These are phyloP conservation scores for Dipodascus geniculatus DNA, from an alignment of 805 yeast genomes.

Conservation along the genomic window DNA sequence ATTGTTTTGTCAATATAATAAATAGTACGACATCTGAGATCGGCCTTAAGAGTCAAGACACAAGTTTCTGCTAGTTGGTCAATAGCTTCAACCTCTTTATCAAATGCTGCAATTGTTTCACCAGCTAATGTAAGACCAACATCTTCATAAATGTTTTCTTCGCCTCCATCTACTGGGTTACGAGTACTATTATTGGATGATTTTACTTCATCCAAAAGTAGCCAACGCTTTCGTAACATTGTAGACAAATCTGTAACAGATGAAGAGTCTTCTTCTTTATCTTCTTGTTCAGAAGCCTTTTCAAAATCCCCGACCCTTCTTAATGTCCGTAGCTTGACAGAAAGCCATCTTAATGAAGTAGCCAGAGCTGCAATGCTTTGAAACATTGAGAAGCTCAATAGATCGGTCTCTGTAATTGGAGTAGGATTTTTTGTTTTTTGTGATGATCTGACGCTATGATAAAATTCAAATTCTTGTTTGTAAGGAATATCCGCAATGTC, in stretches of 20 bases:
- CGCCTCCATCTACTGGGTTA: background rate
- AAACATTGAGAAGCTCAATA: slow-evolving; percentile 42
- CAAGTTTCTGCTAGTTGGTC: slow-evolving; percentile 17
- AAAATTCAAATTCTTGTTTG: slow-evolving; percentile 15
- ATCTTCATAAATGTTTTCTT: slow-evolving; percentile 5
- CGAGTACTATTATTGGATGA: slow-evolving; percentile 4
- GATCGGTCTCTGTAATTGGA: slow-evolving; percentile 34
- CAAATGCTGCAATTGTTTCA: slow-evolving; percentile 19
- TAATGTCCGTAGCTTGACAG: slow-evolving; percentile 48
- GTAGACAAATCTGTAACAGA: slow-evolving; percentile 7
- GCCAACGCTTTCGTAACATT: slow-evolving; percentile 22
- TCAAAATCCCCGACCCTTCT: slow-evolving; percentile 27
- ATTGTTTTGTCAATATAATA: slow-evolving; percentile 41
- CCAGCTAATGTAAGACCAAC: slow-evolving; percentile 16
- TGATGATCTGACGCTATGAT: slow-evolving; percentile 12
- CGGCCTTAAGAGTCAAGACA: slow-evolving; percentile 41
- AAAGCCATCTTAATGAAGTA: slow-evolving; percentile 43
- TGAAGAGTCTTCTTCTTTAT: slow-evolving; percentile 4
- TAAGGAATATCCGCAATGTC: slow-evolving; percentile 2
- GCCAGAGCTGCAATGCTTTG: slow-evolving; percentile 41
- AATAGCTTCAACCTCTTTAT: slow-evolving; percentile 17
- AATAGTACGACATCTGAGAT: slow-evolving; percentile 41
- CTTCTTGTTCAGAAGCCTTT: slow-evolving; percentile 6
- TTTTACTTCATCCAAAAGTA: slow-evolving; percentile 18
- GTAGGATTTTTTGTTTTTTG: slow-evolving; percentile 7